A percentile compares a stretch with the other conserved stretches of the same genome.
Conservation (phyloP, 176 grass and related monocot genomes). For the Poa annua region DNA sequence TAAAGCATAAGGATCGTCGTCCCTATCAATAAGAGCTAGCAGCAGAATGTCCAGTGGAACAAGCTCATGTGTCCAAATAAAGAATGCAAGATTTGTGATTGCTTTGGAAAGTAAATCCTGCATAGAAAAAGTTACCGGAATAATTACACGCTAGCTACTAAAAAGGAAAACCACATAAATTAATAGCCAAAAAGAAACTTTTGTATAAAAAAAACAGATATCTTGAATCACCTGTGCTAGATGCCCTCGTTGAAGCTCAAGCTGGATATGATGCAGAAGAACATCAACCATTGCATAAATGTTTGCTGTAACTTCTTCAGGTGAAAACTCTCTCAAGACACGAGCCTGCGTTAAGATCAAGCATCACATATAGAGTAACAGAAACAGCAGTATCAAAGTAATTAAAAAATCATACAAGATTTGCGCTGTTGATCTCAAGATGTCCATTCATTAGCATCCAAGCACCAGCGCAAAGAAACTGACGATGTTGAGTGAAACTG, state of each 20-base stretch:
- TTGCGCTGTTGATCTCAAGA: constrained; percentile 86
- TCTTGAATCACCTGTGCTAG: constrained; percentile 67
- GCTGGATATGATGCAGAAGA: constrained; percentile 97
- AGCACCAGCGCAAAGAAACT: constrained; percentile 92
- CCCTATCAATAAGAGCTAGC: constrained; percentile 94
- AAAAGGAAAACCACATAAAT: constrained; percentile 37
- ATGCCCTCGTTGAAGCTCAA: constrained; percentile 79
- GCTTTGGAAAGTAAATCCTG: constrained; percentile 94
- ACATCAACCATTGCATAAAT: constrained; percentile 99
- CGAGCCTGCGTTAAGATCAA: constrained; percentile 71
- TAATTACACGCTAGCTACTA: constrained; percentile 20
- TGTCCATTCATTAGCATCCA: constrained; percentile 97
- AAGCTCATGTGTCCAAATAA: constrained; percentile 94
- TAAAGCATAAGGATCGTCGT: constrained; percentile 93
- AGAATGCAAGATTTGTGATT: constrained; percentile 84
- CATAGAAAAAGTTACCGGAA: constrained; percentile 33
- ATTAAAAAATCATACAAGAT: constrained; percentile 65
- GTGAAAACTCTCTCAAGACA: constrained; percentile 89
- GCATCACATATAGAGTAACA: constrained; percentile 26
- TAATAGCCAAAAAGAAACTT: neutral
- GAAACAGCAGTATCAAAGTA: constrained; percentile 12
- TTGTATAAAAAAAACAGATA: neutral
- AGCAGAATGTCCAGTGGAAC: constrained; percentile 94
- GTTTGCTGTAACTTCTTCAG: constrained; percentile 97
- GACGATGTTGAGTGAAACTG: constrained; percentile 87